Evolutionary conservation across 2,329 filamentous ascomycete species (phyloP).

Genomic region (Scedosporium minutisporum): DNA sequence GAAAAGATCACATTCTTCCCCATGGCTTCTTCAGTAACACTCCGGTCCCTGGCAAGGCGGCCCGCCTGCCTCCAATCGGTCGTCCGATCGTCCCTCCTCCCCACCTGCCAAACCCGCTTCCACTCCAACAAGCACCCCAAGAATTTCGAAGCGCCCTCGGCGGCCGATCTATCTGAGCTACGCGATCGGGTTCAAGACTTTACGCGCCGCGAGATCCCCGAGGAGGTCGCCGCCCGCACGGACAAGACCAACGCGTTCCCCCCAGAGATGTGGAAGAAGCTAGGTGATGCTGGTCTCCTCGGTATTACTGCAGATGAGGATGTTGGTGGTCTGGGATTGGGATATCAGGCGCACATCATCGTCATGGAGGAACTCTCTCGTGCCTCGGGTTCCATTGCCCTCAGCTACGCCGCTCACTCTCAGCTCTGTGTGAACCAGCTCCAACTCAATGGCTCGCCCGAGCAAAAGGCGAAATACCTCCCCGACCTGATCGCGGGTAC

Average conservation of each 20-base stretch:
- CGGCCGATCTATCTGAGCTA: conserved; percentile 68
- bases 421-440: conserved; percentile 96
- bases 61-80: conserved; percentile 13
- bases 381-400: conserved; percentile 71
- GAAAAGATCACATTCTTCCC: background rate
- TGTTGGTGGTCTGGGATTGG: conserved; percentile 81
- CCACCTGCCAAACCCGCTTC: conserved; percentile 26
- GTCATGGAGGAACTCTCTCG: conserved; percentile 92
- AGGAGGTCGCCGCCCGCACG: conserved; percentile 71
- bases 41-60: conserved; percentile 20
- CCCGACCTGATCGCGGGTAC: conserved; percentile 73
- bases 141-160: conserved; percentile 58
- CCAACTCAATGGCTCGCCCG: conserved; percentile 71
- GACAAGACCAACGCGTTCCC: conserved; percentile 85
- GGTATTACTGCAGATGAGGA: conserved; percentile 91
- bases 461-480: conserved; percentile 73
- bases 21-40: conserved; percentile 13
- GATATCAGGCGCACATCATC: conserved; percentile 92
- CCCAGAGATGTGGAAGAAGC: conserved; percentile 81
- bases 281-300: conserved; percentile 83
- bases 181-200: conserved; percentile 84
- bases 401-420: conserved; percentile 92
- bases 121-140: conserved; percentile 51
- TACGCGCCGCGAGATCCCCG: conserved; percentile 74
- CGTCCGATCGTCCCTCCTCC: conserved; percentile 17